Evolutionary conservation across 176 grass and related monocot genomes (phyloP).

Genomic region (Pontederia paniculata): DNA sequence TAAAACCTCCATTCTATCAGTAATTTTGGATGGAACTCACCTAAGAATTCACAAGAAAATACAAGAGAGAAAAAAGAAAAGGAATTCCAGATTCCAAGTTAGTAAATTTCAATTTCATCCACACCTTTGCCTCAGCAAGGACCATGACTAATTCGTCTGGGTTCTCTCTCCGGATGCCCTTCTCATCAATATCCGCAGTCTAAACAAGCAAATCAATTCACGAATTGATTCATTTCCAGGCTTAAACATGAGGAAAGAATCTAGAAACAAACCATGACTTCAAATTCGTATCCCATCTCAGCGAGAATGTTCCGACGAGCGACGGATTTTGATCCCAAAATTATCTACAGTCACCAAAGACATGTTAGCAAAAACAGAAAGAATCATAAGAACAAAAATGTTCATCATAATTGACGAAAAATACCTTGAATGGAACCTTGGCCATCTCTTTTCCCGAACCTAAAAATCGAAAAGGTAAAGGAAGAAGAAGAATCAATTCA

Average conservation of each 20-base stretch:
- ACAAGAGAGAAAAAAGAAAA: slow-evolving; percentile 5
- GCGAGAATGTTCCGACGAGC: slow-evolving; percentile 58
- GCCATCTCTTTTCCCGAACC: no score
- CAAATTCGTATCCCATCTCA: slow-evolving; percentile 73
- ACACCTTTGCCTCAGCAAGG: slow-evolving; percentile 88
- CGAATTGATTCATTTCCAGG: neutral
- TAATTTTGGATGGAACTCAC: no score
- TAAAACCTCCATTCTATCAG: neutral
- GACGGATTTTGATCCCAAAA: slow-evolving; percentile 78
- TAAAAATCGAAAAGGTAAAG: no score
- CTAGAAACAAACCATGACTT: slow-evolving; percentile 54
- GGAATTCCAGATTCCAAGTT: neutral
- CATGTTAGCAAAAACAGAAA: neutral
- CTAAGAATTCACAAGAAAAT: neutral
- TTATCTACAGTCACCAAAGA: slow-evolving; percentile 33
- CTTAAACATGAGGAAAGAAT: neutral
- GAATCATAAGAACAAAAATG: no score
- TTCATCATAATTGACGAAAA: no score
- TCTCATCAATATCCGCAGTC: slow-evolving; percentile 96
- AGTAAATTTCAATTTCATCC: neutral
- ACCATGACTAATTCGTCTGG: slow-evolving; percentile 81
- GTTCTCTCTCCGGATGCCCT: slow-evolving; percentile 68
- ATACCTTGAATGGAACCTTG: no score
- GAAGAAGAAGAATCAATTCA: no score
- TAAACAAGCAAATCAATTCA: slow-evolving; percentile 14